Evolutionary conservation across 768 basidiomycete genomes (phyloP).

Genomic region (Lentinula raphanica): DNA sequence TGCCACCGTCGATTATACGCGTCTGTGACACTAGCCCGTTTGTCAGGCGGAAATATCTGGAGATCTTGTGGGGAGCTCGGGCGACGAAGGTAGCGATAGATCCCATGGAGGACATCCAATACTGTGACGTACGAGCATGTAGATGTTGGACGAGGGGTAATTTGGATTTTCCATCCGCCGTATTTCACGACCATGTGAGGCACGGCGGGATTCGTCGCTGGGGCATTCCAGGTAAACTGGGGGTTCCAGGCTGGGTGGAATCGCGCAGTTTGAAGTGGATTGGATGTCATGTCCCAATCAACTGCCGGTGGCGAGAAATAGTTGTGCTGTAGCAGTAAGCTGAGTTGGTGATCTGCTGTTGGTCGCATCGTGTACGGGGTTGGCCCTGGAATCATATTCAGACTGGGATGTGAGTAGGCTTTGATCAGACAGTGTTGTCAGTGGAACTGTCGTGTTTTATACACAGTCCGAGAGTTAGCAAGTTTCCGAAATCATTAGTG

Average conservation of each 20-base stretch:
- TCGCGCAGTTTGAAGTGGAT: conserved; percentile 7
- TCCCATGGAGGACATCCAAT: conserved; percentile 5
- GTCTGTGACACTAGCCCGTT: conserved; percentile 5
- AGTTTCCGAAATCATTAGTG: background rate
- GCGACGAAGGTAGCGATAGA: conserved; percentile 2
- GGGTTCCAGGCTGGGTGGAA: background rate
- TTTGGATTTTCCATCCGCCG: background rate
- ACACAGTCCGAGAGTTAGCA: background rate
- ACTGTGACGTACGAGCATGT: conserved; percentile 6
- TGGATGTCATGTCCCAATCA: conserved; percentile 13
- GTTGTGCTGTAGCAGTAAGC: conserved; percentile 2
- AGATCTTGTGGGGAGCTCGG: background rate
- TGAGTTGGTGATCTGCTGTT: conserved; percentile 4
- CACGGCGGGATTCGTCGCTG: conserved; percentile 8
- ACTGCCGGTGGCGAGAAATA: background rate
- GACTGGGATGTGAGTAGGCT: background rate
- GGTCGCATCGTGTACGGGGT: background rate
- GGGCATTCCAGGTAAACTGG: background rate
- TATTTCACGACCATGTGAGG: conserved; percentile 2
- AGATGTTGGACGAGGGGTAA: background rate
- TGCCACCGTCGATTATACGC: conserved; percentile 14
- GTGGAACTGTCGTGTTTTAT: background rate
- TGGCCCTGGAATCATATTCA: conserved; percentile 10
- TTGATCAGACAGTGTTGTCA: background rate
- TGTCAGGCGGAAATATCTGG: background rate